These are phyloP conservation scores for Kuraishia hungarica DNA, from an alignment of 805 yeast species.

Conservation along the genomic window DNA sequence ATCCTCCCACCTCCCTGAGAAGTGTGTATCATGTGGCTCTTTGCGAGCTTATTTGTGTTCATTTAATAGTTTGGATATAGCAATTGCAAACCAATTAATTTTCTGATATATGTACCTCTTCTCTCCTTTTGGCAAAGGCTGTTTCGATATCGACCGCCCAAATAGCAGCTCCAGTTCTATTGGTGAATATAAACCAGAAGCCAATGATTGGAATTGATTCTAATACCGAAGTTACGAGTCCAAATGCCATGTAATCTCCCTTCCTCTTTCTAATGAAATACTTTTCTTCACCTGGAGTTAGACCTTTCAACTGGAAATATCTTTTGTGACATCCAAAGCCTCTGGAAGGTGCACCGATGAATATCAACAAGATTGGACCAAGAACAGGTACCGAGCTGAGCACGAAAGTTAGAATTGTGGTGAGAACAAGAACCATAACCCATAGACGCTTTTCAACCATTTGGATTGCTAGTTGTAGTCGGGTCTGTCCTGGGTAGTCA, in stretches of 20 bases:
- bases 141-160: slow-evolving; percentile 36
- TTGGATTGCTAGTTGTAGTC: not conserved
- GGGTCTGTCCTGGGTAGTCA: slow-evolving; percentile 20
- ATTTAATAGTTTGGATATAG: not conserved
- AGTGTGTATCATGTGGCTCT: not conserved
- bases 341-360: slow-evolving; percentile 44
- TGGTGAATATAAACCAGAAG: slow-evolving; percentile 47
- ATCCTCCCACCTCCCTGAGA: slow-evolving; percentile 12
- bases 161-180: slow-evolving; percentile 53
- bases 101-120: not conserved
- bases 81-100: not conserved
- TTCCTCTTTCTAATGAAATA: slow-evolving; percentile 25
- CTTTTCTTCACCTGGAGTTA: slow-evolving; percentile 30
- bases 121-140: not conserved
- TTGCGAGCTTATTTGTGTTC: too few species aligned
- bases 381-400: slow-evolving; percentile 45
- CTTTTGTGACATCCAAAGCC: slow-evolving; percentile 45
- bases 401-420: slow-evolving; percentile 25
- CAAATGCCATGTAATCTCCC: slow-evolving; percentile 40
- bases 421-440: slow-evolving; percentile 32
- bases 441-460: slow-evolving; percentile 13
- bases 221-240: slow-evolving; percentile 38
- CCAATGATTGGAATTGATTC: slow-evolving; percentile 49
- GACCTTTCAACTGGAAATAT: slow-evolving; percentile 50
- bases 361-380: slow-evolving; percentile 47